Conservation (phyloP, 140 eudicot genomes). For the Oenanthe javanica region DNA sequence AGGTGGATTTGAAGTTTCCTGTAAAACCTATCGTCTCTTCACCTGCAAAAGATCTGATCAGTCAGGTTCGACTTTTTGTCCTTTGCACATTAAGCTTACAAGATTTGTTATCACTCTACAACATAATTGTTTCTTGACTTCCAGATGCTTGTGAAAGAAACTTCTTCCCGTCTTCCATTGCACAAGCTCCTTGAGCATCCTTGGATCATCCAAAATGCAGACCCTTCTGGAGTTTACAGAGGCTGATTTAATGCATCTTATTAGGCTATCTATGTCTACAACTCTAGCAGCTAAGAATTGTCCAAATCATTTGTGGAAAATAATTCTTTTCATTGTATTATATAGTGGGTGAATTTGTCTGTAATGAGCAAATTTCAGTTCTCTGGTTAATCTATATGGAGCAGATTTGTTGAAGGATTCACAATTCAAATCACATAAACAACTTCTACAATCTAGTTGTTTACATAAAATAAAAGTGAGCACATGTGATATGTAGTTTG, state of each 20-base stretch:
- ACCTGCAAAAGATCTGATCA: conserved; percentile 79
- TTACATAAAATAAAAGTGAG: background rate
- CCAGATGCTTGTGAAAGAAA: conserved; percentile 93
- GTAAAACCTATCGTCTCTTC: conserved; percentile 66
- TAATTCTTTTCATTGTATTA: background rate
- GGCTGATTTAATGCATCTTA: conserved; percentile 18
- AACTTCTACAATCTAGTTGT: background rate
- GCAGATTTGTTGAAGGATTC: background rate
- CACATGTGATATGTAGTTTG: background rate
- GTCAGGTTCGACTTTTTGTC: conserved; percentile 45
- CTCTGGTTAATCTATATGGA: background rate
- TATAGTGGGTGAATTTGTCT: background rate
- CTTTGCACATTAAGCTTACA: background rate
- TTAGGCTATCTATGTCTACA: background rate
- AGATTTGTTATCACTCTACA: background rate
- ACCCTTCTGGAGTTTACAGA: conserved; percentile 79
- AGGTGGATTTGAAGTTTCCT: conserved; percentile 78
- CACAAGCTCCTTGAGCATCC: conserved; percentile 97
- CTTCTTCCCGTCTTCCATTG: conserved; percentile 57
- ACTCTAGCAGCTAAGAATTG: background rate
- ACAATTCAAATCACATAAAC: background rate
- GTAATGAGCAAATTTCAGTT: background rate
- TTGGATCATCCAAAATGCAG: conserved; percentile 92
- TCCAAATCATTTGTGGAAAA: background rate
- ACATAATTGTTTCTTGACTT: background rate